Evolutionary conservation across 2,329 filamentous ascomycete genomes (phyloP).

Genomic region (Dactylellina parvicollis): DNA sequence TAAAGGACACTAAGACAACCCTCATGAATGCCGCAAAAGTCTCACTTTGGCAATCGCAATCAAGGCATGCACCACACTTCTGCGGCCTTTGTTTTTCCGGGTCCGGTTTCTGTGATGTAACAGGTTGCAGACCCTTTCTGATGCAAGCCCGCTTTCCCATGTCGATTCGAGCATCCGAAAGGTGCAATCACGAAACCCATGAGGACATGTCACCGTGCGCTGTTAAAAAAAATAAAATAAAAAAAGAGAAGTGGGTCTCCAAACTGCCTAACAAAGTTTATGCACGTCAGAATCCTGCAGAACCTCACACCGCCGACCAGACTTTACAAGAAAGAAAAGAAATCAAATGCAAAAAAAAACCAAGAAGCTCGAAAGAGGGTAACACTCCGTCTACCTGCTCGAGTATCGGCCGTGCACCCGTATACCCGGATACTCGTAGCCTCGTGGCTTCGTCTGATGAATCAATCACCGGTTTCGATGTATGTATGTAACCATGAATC

Average conservation of each 20-base stretch:
- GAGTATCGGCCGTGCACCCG: conserved; percentile 9
- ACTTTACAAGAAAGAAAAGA: no score
- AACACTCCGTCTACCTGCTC: neutral
- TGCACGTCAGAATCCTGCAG: no score
- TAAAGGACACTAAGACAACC: conserved; percentile 1
- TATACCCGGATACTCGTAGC: conserved; percentile 31
- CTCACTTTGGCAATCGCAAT: conserved; percentile 36
- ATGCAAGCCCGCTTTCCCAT: conserved; percentile 7
- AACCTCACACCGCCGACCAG: no score
- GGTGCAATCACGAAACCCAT: conserved; percentile 7
- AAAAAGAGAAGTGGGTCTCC: neutral
- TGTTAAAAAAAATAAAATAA: neutral
- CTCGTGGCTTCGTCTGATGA: neutral
- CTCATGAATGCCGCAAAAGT: conserved; percentile 43
- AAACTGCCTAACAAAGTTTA: no score
- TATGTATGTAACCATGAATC: neutral
- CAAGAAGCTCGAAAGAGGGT: no score
- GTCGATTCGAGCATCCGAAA: neutral
- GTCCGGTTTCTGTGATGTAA: conserved; percentile 27
- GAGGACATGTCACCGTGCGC: neutral
- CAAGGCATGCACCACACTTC: neutral
- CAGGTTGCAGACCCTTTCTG: conserved; percentile 11
- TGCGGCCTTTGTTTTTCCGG: conserved; percentile 20
- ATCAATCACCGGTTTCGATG: neutral
- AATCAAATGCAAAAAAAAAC: no score